Evolutionary conservation across 177 flowering plant species (phyloP).

Genomic region (Tripterygium wilfordii): DNA sequence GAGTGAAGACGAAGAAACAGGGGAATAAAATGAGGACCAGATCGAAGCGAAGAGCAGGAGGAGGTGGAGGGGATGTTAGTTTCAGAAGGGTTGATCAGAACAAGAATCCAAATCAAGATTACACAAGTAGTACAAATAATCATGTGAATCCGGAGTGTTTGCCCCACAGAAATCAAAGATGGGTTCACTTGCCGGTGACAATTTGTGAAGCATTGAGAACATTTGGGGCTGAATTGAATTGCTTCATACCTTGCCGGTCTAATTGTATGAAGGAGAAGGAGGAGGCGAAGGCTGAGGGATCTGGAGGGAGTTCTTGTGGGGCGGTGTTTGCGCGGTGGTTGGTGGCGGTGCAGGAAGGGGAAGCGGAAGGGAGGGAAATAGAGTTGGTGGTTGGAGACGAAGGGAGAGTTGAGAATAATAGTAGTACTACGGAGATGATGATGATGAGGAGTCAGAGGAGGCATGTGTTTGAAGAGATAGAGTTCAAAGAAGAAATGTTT

Average conservation of each 20-base stretch:
- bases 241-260: conserved; percentile 58
- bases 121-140: too few species aligned
- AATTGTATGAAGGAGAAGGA: conserved; percentile 34
- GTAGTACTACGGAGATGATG: conserved; percentile 32
- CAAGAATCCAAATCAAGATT: too few species aligned
- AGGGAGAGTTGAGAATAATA: conserved; percentile 21
- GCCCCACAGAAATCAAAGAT: conserved; percentile 61
- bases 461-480: conserved; percentile 47
- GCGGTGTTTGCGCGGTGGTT: conserved; percentile 75
- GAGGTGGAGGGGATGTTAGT: conserved; percentile 49
- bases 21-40: conserved; percentile 35
- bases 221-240: conserved; percentile 67
- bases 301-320: conserved; percentile 43
- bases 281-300: too few species aligned
- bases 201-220: conserved; percentile 80
- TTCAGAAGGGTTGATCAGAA: conserved; percentile 30
- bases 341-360: conserved; percentile 51
- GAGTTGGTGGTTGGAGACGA: conserved; percentile 55
- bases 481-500: conserved; percentile 26
- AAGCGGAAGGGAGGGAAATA: conserved; percentile 47
- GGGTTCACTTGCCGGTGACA: conserved; percentile 85
- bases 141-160: conserved; percentile 22
- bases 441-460: conserved; percentile 28
- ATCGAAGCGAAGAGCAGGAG: conserved; percentile 39
- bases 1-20: conserved; percentile 74